Evolutionary conservation across 2,329 filamentous ascomycete species (phyloP), one percentile per base, ranked within the genome.

Genomic region (Colletotrichum sp.): DNA sequence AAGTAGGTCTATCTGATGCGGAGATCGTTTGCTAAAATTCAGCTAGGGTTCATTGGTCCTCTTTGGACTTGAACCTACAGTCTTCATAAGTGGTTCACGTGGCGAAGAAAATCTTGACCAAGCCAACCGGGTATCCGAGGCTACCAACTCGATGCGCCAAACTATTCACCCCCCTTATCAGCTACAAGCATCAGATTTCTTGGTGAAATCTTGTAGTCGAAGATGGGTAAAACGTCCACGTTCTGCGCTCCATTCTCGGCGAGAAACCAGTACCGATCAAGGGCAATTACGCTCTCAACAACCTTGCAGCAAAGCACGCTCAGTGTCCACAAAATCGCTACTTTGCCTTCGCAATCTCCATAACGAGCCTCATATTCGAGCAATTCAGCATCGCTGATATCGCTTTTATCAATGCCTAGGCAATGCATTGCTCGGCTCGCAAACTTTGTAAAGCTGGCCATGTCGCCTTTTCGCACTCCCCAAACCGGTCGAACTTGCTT

Each of bases 251-350:
- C 79, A 22, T 79, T 72, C 72, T 83, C 82, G 1, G 64, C n/a
- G 3, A 84, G 79, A 66, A 80, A 83, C 77, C 77, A 80, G 52
- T 82, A 83, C 3, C 82, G 81, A 25, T 84, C 82, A n/a, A 83
- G 64, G 1, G 79, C 81, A 67, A 84, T 79, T 0, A 80, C 73
- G 13, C 82, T 84, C 75, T 84, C 82, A 4, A 83, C 79, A 2
- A 82, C 69, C 69, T 83, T 84, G 66, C 81, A 82, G 73, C 82
- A 83, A 1, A 83, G 65, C 15, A 83, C 77, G 10, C 82, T 80
- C 16, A 84, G 71, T 2, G 81, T 83, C 82, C 82, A 84, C 15
- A 84, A 27, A 6, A 83, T 83, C 3, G 82, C 80, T 4, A 84
- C 78, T 36, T 77, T 79, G 5, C 80, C 78, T 48, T 80, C 78